These are phyloP conservation scores for Hypoxylon subgilvum DNA, from an alignment of 495 filamentous ascomycete species.

Conservation along the genomic window DNA sequence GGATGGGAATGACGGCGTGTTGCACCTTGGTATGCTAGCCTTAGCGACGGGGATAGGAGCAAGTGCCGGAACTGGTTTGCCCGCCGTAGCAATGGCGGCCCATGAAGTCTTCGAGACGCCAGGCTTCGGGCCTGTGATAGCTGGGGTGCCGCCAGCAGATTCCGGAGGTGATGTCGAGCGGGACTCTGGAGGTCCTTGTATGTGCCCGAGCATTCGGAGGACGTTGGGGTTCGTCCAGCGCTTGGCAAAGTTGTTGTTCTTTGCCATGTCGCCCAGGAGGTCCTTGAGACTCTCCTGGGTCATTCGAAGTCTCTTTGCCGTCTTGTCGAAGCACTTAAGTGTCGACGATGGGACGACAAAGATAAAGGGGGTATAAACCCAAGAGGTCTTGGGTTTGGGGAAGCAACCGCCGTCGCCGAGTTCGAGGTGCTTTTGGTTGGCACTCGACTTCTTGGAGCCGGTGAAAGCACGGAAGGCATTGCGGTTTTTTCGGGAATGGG, in stretches of 20 bases:
- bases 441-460: slow-evolving; percentile 17
- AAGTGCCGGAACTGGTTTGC: too few species aligned
- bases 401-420: slow-evolving; percentile 23
- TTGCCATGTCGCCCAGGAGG: slow-evolving; percentile 11
- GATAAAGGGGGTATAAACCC: slow-evolving; percentile 37
- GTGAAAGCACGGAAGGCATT: slow-evolving; percentile 41
- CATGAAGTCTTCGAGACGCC: too few species aligned
- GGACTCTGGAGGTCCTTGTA: neutral
- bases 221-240: slow-evolving; percentile 13
- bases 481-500: slow-evolving; percentile 15
- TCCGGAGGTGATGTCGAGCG: neutral
- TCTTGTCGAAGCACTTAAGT: slow-evolving; percentile 30
- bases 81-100: too few species aligned
- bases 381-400: slow-evolving; percentile 42
- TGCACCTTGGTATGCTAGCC: too few species aligned
- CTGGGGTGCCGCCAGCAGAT: too few species aligned
- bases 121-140: too few species aligned
- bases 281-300: slow-evolving; percentile 16
- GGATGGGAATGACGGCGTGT: too few species aligned
- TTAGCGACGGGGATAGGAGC: too few species aligned
- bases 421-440: slow-evolving; percentile 11
- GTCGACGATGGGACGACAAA: slow-evolving; percentile 33
- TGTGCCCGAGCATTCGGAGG: neutral
- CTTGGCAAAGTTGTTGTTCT: neutral
- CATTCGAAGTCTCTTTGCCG: slow-evolving; percentile 2